Evolutionary conservation across 352 stramenopile genomes (phyloP), one percentile per base, ranked within the genome.

Genomic region (Pythium sp.): DNA sequence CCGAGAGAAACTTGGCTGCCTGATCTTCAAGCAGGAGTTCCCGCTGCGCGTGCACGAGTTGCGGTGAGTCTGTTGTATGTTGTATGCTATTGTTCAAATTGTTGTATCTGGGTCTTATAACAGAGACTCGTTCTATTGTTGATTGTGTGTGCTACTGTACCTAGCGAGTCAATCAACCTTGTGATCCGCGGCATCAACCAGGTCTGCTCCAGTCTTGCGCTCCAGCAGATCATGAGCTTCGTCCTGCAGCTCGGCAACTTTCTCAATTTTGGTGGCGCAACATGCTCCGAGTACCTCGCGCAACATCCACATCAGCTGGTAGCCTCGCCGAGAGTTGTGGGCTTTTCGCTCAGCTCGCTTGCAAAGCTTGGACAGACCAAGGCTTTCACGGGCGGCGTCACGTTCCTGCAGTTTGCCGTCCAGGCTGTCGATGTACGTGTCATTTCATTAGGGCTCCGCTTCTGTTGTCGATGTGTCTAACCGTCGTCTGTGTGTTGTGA

Each of bases 11-110:
- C 68, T 95, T n/a, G 73, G 72, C 15, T 94, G 87, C 46, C 68
- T 95, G 11, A 74, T 92, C 24, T 94, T 90, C 73, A 93, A 93
- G 67, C 78, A 90, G 61, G 86, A 94, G 55, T 95, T 95, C 55
- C 69, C 67, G 0, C 68, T 71, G 1, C 86, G 87, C 2, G 83
- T 86, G 26, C 70, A 91, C 24, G 86, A 95, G 54, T 71, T 95
- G n/a, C 80, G 84, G 81, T 90, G 57, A 64, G 74, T 75, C 64
- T 30, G 5, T 57, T 2, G 9, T 58, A 15, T 15, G 15, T 58
- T 22, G 43, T 9, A 2, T 34, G 3, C 4, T 28, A 58, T 28
- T 32, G 14, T 18, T 36, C 15, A 15, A 36, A 22, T 12, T 5
- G n/a, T n/a, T 28, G 11, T 9, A 22, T 5, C 43, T 22, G 43